These are phyloP conservation scores for Silene uniflora DNA, from an alignment of 148 eudicot genomes.

Conservation along the genomic window DNA sequence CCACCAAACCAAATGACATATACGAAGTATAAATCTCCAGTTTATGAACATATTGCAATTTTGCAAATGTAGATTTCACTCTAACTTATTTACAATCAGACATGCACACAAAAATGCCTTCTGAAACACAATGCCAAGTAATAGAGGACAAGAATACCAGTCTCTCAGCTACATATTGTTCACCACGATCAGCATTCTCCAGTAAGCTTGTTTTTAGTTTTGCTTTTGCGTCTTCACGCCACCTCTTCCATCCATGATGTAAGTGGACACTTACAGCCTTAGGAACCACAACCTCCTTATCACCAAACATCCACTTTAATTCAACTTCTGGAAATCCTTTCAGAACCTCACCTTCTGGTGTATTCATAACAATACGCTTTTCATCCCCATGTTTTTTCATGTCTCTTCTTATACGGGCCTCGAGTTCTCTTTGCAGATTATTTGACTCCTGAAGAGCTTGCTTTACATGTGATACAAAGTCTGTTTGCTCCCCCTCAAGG, in stretches of 20 bases:
- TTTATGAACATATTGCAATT: background rate
- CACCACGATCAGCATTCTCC: slow-evolving; percentile 61
- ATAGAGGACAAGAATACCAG: slow-evolving; percentile 44
- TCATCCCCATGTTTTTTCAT: slow-evolving; percentile 73
- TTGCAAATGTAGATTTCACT: slow-evolving; percentile 7
- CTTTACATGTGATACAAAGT: slow-evolving; percentile 51
- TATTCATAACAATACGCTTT: slow-evolving; percentile 46
- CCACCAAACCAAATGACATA: background rate
- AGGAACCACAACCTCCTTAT: slow-evolving; percentile 71
- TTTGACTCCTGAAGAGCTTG: slow-evolving; percentile 55
- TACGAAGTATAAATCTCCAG: background rate
- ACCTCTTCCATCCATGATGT: slow-evolving; percentile 81
- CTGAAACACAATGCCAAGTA: background rate
- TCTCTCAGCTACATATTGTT: slow-evolving; percentile 68
- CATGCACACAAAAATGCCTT: background rate
- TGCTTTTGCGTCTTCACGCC: slow-evolving; percentile 81
- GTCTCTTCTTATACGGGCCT: slow-evolving; percentile 49
- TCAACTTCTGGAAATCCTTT: slow-evolving; percentile 85
- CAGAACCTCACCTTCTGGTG: slow-evolving; percentile 71
- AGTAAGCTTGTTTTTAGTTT: slow-evolving; percentile 53
- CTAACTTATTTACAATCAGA: slow-evolving; percentile 6
- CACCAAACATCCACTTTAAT: slow-evolving; percentile 83
- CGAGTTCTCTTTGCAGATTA: slow-evolving; percentile 59
- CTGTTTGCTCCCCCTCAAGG: slow-evolving; percentile 41
- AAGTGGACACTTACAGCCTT: slow-evolving; percentile 61